phyloP scores from a whole-genome alignment of 768 basidiomycete species.

The Cyclocybe aegerita region DNA sequence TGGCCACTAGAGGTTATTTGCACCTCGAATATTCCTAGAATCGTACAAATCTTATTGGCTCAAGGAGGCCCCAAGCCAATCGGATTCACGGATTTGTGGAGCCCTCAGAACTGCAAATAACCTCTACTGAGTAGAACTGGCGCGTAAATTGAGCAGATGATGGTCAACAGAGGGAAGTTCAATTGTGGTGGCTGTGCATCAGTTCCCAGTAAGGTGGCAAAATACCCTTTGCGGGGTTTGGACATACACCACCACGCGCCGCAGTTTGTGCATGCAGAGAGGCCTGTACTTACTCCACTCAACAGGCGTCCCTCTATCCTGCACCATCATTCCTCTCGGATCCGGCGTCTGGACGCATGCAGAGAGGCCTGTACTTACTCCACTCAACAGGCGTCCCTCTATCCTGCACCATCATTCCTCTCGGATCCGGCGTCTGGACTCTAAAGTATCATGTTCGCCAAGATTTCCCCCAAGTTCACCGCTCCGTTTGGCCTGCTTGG shows the following conservation, averaged over 20 bases:
- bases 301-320: background rate
- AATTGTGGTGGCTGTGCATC: constrained; percentile 14
- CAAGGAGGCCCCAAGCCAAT: too few relatives aligned
- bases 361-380: background rate
- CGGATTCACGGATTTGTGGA: too few relatives aligned
- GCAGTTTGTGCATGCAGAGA: too few relatives aligned
- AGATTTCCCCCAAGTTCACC: constrained; percentile 68
- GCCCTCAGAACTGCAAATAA: too few relatives aligned
- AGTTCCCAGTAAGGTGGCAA: background rate
- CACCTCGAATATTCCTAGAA: too few relatives aligned
- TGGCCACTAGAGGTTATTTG: too few relatives aligned
- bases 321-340: background rate
- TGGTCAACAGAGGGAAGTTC: background rate
- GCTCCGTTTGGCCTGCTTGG: constrained; percentile 77
- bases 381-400: background rate
- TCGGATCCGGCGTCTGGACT: background rate
- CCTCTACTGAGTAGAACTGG: background rate
- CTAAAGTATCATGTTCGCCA: constrained; percentile 52
- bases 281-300: too few relatives aligned
- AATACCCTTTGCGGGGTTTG: too few relatives aligned
- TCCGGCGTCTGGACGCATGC: background rate
- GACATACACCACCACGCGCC: too few relatives aligned
- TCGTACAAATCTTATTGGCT: too few relatives aligned
- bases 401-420: background rate
- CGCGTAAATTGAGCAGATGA: background rate